phyloP scores from a whole-genome alignment of 345 rosid genomes.

The Camelina sativa region DNA sequence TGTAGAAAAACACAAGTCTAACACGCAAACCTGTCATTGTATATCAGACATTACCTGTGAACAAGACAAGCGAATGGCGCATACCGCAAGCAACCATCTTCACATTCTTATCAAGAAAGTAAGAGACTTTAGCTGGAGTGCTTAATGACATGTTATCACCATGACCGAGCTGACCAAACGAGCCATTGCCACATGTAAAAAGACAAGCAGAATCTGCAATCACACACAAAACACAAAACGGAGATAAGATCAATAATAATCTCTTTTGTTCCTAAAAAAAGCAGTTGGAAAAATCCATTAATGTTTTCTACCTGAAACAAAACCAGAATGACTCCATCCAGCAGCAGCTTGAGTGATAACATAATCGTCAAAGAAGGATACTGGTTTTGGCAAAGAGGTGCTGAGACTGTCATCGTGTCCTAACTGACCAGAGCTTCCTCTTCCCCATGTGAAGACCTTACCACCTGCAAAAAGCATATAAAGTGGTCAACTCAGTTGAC shows the following conservation, averaged over 20 bases:
- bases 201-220: constrained; percentile 58
- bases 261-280: constrained; percentile 1
- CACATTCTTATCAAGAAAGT: constrained; percentile 58
- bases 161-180: constrained; percentile 97
- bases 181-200: constrained; percentile 88
- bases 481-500: neutral
- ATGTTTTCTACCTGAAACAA: constrained; percentile 72
- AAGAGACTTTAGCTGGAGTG: constrained; percentile 66
- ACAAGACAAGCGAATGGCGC: constrained; percentile 90
- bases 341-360: constrained; percentile 65
- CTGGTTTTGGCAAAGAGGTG: constrained; percentile 56
- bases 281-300: neutral
- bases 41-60: constrained; percentile 56
- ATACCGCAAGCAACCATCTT: constrained; percentile 80
- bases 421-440: constrained; percentile 91
- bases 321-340: constrained; percentile 92
- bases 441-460: constrained; percentile 81
- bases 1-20: constrained; percentile 4
- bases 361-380: constrained; percentile 46
- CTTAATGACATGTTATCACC: constrained; percentile 61
- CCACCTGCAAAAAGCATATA: constrained; percentile 53
- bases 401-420: constrained; percentile 70
- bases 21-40: neutral
- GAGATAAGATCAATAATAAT: neutral
- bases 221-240: neutral